Evolutionary conservation across 371 early-diverging fungal genomes (phyloP).

Genomic region (Smittium culicis): DNA sequence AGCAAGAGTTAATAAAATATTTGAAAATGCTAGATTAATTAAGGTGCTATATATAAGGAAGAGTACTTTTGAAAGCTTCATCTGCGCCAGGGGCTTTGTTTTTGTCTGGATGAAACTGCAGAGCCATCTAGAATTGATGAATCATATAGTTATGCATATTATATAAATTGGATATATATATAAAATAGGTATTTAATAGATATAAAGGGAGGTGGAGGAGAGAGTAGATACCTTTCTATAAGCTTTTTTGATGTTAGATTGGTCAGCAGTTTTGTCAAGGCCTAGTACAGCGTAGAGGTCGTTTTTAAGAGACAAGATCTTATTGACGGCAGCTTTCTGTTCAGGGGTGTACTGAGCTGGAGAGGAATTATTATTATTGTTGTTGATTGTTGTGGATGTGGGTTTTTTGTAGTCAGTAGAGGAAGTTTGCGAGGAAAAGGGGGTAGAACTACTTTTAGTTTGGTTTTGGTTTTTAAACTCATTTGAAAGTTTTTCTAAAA

Average conservation of each 20-base stretch:
- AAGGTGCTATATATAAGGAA: conserved; percentile 36
- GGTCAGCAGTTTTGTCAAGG: conserved; percentile 60
- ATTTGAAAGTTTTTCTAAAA: conserved; percentile 32
- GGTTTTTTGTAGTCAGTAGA: conserved; percentile 3
- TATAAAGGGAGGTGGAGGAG: background rate
- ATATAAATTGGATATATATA: no score
- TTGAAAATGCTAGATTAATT: conserved; percentile 3
- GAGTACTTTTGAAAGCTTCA: conserved; percentile 81
- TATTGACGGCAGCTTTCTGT: conserved; percentile 64
- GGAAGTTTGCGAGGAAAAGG: conserved; percentile 11
- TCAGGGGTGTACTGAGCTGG: conserved; percentile 70
- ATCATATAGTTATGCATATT: background rate
- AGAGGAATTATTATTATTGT: conserved; percentile 32
- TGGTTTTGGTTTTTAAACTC: background rate
- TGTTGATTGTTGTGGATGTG: background rate
- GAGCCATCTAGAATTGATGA: conserved; percentile 42
- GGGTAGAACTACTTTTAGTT: conserved; percentile 11
- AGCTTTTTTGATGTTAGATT: conserved; percentile 86
- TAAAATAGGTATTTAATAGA: no score
- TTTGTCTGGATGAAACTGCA: conserved; percentile 96
- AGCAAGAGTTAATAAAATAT: background rate
- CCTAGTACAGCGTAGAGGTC: conserved; percentile 87
- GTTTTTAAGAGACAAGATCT: conserved; percentile 48
- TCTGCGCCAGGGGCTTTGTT: conserved; percentile 92
- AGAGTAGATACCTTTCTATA: conserved; percentile 59